Evolutionary conservation across 169 alveolate genomes (phyloP).

Genomic region (Pseudocohnilembus persalinus): DNA sequence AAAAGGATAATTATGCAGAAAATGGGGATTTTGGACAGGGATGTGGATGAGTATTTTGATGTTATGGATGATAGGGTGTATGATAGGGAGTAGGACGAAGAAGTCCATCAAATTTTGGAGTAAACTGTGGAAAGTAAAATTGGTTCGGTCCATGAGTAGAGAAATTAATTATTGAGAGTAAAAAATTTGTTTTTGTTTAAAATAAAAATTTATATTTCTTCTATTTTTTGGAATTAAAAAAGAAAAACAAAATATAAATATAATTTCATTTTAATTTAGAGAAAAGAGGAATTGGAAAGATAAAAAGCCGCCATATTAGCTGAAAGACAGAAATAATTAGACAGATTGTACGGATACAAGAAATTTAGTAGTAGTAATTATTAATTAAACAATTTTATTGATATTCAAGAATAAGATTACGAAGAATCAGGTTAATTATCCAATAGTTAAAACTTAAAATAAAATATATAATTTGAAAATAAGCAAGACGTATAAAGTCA

Average conservation of each 20-base stretch:
- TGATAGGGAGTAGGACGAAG: constrained; percentile 5
- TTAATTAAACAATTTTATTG: background rate
- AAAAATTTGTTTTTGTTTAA: background rate
- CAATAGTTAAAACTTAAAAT: too few species aligned
- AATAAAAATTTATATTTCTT: background rate
- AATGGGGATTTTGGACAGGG: background rate
- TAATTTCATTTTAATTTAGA: constrained; percentile 2
- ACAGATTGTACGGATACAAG: background rate
- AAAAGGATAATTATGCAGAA: background rate
- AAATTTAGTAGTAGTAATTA: background rate
- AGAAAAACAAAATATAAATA: background rate
- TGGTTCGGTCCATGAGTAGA: background rate
- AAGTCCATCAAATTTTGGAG: background rate
- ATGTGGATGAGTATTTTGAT: constrained; percentile 2
- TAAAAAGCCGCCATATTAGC: background rate
- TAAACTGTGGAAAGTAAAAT: background rate
- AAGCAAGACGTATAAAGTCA: too few species aligned
- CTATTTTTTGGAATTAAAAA: background rate
- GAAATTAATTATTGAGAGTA: background rate
- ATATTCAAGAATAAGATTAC: background rate
- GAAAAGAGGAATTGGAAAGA: background rate
- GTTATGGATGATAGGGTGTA: constrained; percentile 6
- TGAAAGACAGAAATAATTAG: background rate
- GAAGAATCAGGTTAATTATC: background rate
- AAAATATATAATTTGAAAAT: too few species aligned